A percentile compares a stretch with the other conserved stretches of the same genome.
phyloP scores from a whole-genome alignment of 148 eudicot species.

The Salicornia ramosissima region DNA sequence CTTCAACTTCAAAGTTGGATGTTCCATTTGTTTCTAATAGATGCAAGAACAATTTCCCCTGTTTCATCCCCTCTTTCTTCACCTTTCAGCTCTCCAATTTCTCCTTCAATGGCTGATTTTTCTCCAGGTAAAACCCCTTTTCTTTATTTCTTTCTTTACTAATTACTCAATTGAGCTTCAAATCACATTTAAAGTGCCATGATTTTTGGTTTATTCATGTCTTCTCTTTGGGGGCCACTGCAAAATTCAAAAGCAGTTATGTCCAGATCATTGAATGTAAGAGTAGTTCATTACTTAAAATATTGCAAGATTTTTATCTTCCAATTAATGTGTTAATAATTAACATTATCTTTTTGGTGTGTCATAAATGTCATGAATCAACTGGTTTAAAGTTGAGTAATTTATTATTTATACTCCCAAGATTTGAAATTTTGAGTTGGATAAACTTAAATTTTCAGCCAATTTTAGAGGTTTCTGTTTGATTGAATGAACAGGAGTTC shows the following conservation, averaged over 20 bases:
- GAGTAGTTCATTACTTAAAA: not conserved
- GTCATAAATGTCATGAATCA: constrained; percentile 4
- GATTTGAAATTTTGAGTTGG: constrained; percentile 7
- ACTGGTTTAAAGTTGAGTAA: not conserved
- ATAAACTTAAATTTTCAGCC: not conserved
- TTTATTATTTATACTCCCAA: not conserved
- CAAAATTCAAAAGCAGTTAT: constrained; percentile 17
- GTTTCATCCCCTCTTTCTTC: constrained; percentile 21
- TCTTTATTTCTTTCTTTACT: not conserved
- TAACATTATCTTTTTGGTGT: constrained; percentile 12
- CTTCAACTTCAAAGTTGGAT: constrained; percentile 26
- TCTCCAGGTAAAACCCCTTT: constrained; percentile 35
- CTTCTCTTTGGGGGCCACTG: constrained; percentile 6
- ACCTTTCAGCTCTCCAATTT: constrained; percentile 24
- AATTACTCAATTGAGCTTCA: not conserved
- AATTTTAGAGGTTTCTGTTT: not conserved
- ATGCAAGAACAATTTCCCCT: constrained; percentile 34
- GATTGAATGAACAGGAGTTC: constrained; percentile 34
- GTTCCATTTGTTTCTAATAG: constrained; percentile 12
- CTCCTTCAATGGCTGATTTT: constrained; percentile 38
- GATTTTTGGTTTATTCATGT: not conserved
- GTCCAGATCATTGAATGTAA: constrained; percentile 24
- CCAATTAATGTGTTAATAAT: constrained; percentile 17
- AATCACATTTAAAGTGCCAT: not conserved
- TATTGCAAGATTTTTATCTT: constrained; percentile 9